Conservation (phyloP, 2,329 filamentous ascomycete species). For the Aspergillus luchuensis region DNA sequence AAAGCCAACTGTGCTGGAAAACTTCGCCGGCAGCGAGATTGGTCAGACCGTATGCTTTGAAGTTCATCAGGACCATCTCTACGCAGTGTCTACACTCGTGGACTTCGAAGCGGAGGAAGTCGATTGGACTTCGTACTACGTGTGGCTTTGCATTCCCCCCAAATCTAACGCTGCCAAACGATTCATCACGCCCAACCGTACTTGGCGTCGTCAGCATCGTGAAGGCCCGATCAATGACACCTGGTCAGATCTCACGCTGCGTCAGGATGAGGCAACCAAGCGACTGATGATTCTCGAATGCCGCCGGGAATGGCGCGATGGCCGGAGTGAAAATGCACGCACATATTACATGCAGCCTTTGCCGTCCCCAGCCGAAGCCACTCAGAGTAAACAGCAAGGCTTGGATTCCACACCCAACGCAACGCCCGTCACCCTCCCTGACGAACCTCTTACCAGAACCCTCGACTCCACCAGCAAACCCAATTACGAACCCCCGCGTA, state of each 20-base stretch:
- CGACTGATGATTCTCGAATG: slow-evolving; percentile 65
- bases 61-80: slow-evolving; percentile 66
- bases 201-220: slow-evolving; percentile 67
- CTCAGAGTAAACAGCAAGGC: slow-evolving; percentile 17
- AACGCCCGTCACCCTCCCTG: slow-evolving; percentile 22
- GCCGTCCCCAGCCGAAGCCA: slow-evolving; percentile 31
- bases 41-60: slow-evolving; percentile 72
- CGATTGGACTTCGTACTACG: slow-evolving; percentile 70
- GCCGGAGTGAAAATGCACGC: slow-evolving; percentile 60
- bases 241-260: slow-evolving; percentile 68
- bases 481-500: slow-evolving; percentile 40
- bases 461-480: slow-evolving; percentile 29
- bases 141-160: slow-evolving; percentile 65
- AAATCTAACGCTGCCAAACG: slow-evolving; percentile 37
- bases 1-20: slow-evolving; percentile 55
- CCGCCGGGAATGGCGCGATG: slow-evolving; percentile 66
- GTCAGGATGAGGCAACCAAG: slow-evolving; percentile 61
- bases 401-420: slow-evolving; percentile 15
- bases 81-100: slow-evolving; percentile 68
- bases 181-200: slow-evolving; percentile 50
- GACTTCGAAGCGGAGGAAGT: slow-evolving; percentile 64
- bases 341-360: slow-evolving; percentile 64
- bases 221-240: slow-evolving; percentile 74
- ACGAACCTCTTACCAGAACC: slow-evolving; percentile 34
- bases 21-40: slow-evolving; percentile 65